These are phyloP conservation scores for Paratinospora sagittata DNA, from an alignment of 164 flowering plant species.

Conservation along the genomic window DNA sequence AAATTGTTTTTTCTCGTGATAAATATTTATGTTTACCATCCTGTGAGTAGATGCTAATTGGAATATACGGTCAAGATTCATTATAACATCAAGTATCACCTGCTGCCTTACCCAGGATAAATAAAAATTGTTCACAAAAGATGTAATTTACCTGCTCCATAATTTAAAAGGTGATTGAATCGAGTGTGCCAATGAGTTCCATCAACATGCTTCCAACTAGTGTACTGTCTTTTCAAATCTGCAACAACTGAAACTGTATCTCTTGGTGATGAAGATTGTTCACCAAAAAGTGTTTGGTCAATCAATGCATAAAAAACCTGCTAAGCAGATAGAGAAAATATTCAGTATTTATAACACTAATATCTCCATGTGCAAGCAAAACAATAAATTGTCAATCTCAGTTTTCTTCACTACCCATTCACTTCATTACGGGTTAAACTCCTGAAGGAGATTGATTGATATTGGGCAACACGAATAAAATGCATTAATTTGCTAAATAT, in stretches of 20 bases:
- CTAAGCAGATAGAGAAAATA: conserved; percentile 7
- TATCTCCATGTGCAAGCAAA: background rate
- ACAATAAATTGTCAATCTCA: too few relatives aligned
- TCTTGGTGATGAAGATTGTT: conserved; percentile 32
- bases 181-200: conserved; percentile 95
- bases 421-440: too few relatives aligned
- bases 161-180: conserved; percentile 76
- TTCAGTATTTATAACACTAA: background rate
- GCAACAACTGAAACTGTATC: conserved; percentile 63
- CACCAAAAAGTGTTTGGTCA: conserved; percentile 81
- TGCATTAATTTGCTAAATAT: too few relatives aligned
- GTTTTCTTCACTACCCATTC: too few relatives aligned
- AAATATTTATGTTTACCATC: background rate
- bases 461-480: too few relatives aligned
- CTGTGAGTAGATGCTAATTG: background rate
- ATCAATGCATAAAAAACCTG: conserved; percentile 76
- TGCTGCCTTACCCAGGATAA: background rate
- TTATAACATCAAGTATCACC: background rate
- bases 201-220: conserved; percentile 82
- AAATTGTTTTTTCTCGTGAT: background rate
- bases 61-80: background rate
- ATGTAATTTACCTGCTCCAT: conserved; percentile 70
- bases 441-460: too few relatives aligned
- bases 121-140: background rate
- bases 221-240: conserved; percentile 54